phyloP scores from a whole-genome alignment of 2,329 filamentous ascomycete species.

The Basipetospora chlamydospora region DNA sequence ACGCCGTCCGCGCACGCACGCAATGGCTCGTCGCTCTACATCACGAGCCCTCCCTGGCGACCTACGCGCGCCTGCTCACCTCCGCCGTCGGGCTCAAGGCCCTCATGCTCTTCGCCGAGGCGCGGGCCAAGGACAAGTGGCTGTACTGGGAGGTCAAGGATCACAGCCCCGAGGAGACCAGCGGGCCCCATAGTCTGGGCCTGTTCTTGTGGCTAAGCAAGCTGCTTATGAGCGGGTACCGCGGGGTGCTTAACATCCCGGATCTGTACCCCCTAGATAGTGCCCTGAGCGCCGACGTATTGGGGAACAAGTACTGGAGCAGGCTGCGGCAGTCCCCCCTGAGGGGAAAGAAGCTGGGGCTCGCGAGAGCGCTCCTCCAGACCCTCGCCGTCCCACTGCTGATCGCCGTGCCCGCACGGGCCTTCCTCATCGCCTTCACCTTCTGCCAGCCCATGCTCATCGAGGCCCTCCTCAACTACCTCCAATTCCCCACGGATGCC shows the following conservation, averaged over 20 bases:
- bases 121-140: conserved; percentile 23
- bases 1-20: conserved; percentile 15
- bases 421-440: conserved; percentile 23
- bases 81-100: conserved; percentile 20
- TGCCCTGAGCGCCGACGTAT: conserved; percentile 9
- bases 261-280: conserved; percentile 22
- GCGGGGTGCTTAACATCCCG: conserved; percentile 15
- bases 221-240: conserved; percentile 21
- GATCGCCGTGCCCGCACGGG: conserved; percentile 20
- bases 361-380: conserved; percentile 15
- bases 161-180: conserved; percentile 25
- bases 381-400: conserved; percentile 19
- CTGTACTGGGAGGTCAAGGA: conserved; percentile 20
- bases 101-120: conserved; percentile 22
- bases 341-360: not conserved
- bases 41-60: too few species aligned
- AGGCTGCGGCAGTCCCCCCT: too few species aligned
- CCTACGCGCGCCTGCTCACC: conserved; percentile 20
- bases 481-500: conserved; percentile 9
- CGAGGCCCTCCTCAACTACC: conserved; percentile 19
- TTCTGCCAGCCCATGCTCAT: conserved; percentile 30
- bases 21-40: too few species aligned
- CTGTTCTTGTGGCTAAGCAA: conserved; percentile 21
- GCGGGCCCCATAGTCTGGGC: conserved; percentile 16
- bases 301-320: too few species aligned